phyloP scores from a whole-genome alignment of 2,329 filamentous ascomycete genomes.

The Claviceps sp. region DNA sequence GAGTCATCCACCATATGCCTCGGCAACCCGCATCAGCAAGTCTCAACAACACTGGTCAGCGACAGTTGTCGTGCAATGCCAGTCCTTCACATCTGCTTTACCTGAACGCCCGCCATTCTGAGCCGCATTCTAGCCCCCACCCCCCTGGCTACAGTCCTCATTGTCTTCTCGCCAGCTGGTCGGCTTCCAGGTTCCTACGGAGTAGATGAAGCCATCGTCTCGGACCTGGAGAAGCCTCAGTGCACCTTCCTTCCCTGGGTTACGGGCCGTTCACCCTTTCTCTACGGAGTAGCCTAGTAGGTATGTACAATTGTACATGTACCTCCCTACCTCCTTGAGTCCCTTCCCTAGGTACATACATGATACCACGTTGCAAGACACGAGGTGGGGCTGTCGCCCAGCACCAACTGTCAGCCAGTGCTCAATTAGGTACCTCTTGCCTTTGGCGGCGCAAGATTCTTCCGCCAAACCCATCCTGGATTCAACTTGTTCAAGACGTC shows the following conservation, averaged over 20 bases:
- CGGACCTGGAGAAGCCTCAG: not conserved
- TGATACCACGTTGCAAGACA: not conserved
- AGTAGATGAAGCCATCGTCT: not conserved
- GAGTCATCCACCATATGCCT: no score
- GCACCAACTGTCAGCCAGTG: no score
- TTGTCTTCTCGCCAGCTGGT: not conserved
- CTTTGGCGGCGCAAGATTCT: not conserved
- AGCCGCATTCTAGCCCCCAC: not conserved
- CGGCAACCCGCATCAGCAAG: no score
- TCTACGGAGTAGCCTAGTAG: no score
- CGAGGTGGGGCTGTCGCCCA: not conserved
- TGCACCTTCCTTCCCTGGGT: not conserved
- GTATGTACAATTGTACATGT: no score
- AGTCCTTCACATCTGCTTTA: not conserved
- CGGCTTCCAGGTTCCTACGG: not conserved
- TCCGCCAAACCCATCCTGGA: not conserved
- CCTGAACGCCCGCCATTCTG: not conserved
- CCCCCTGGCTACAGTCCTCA: not conserved
- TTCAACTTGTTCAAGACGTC: not conserved
- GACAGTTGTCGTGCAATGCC: not conserved
- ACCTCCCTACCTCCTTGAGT: not conserved
- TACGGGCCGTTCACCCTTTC: not conserved
- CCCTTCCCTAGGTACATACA: no score
- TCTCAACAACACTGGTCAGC: not conserved
- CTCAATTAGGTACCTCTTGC: no score